These are phyloP conservation scores for Irpex sp. DNA, from an alignment of 1,284 basidiomycete species.

Conservation along the genomic window DNA sequence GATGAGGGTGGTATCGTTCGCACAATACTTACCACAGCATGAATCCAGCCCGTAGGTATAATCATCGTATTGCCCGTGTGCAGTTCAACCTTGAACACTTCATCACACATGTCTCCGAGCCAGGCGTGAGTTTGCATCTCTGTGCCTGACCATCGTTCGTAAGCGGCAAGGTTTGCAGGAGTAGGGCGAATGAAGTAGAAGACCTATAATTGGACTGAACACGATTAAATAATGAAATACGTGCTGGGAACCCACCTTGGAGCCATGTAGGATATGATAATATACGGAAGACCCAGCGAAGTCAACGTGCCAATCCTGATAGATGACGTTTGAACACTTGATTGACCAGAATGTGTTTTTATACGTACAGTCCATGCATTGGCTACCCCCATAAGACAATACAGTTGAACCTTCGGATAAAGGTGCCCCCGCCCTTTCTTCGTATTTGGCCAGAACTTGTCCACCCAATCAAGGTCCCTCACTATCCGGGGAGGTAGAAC, in stretches of 20 bases:
- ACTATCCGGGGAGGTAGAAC: constrained; percentile 85
- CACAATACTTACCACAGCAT: constrained; percentile 80
- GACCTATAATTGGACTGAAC: constrained; percentile 42
- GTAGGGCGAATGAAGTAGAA: constrained; percentile 97
- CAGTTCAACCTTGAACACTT: constrained; percentile 83
- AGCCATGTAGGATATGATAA: constrained; percentile 83
- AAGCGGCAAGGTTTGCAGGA: constrained; percentile 82
- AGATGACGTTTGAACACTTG: constrained; percentile 9
- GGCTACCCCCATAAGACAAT: constrained; percentile 89
- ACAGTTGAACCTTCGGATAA: constrained; percentile 95
- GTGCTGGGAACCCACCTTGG: constrained; percentile 53
- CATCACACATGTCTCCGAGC: constrained; percentile 89
- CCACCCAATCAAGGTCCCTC: constrained; percentile 94
- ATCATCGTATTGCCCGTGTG: constrained; percentile 92
- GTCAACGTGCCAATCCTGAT: constrained; percentile 95
- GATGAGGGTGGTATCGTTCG: neutral
- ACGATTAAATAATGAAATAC: neutral
- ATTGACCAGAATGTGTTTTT: neutral
- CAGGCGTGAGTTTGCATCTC: constrained; percentile 85
- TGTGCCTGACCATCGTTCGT: constrained; percentile 87
- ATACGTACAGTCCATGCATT: constrained; percentile 85
- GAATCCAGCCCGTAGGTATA: constrained; percentile 96
- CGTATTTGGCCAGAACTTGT: constrained; percentile 86
- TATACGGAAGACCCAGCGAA: constrained; percentile 95
- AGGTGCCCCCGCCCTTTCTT: constrained; percentile 68